Evolutionary conservation across 495 filamentous ascomycete species (phyloP), one percentile per base, ranked within the genome.

Genomic region (Penicillium parvum): DNA sequence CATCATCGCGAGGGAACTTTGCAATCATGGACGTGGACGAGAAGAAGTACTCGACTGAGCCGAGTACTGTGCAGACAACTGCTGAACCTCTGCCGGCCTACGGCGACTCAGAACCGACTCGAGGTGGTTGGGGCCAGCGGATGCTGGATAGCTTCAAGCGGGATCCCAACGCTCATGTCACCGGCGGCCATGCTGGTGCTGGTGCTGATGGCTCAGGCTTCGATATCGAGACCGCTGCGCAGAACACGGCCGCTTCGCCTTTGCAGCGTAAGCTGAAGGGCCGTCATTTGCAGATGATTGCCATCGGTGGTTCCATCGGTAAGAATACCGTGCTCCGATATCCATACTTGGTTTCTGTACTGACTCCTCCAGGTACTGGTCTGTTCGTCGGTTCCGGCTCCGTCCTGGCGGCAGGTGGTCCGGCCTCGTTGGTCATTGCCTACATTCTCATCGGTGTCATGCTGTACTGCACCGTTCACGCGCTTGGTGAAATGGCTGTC

Each of bases 281-380:
- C 11, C 75, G 90, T 28, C 90, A 96, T 72, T 60, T 96, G 49
- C 90, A 95, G 73, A 95, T 96, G 90, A 95, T 96, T 72, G 90
- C 90, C 5, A 94, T 96, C 51, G 90, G 90, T 48, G 92, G 92
- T 25, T 91, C 86, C 1, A 96, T 98, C 50, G 91, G 91, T 83
- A 79, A 35, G 71, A 20, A 28, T 10, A 14, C 32, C 11, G 1
- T 7, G 20, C 9, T 40, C 18, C n/a, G n/a, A 32, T 30, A 11
- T 8, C 22, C 4, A 21, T 10, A 12, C 2, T 27, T n/a, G 25
- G 8, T 30, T 5, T n/a, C 12, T 14, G 11, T n/a, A 43, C 37
- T 47, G 25, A 42, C 32, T 41, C 14, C 32, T 6, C 3, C 47
- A 90, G 87, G 88, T 47, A 92, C 90, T 25, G 90, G 90, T 53